These are phyloP conservation scores for Pyracantha coccinea DNA, from an alignment of 331 rosid species.

Conservation along the genomic window DNA sequence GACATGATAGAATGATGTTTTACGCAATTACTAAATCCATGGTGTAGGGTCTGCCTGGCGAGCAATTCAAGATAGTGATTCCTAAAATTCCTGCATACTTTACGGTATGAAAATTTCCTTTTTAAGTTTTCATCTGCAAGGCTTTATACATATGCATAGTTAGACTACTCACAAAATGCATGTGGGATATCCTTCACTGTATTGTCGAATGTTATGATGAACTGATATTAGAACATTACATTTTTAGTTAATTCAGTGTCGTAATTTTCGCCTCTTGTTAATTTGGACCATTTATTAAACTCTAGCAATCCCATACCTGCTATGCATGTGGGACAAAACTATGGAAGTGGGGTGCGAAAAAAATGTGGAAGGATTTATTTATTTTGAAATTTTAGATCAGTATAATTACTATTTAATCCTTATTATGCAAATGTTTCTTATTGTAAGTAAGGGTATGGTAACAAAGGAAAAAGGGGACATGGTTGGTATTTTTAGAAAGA, in stretches of 20 bases:
- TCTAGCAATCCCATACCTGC: no score
- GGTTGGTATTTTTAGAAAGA: background rate
- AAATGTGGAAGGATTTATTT: no score
- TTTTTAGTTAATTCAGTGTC: no score
- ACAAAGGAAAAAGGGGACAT: background rate
- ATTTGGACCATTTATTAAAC: no score
- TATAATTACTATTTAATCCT: no score
- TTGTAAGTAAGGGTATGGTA: background rate
- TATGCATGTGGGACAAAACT: no score
- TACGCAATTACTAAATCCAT: background rate
- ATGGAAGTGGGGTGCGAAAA: no score
- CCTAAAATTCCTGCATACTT: constrained; percentile 87
- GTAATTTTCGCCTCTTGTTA: no score
- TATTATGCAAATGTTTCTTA: background rate
- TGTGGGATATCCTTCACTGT: background rate
- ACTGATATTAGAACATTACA: no score
- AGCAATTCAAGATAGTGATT: constrained; percentile 79
- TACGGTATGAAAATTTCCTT: constrained; percentile 49
- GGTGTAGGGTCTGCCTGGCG: constrained; percentile 61
- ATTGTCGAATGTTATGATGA: background rate
- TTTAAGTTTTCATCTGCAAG: background rate
- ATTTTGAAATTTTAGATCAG: no score
- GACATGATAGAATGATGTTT: background rate
- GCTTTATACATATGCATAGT: background rate
- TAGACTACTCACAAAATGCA: background rate